Conservation (phyloP, 108 stramenopile genomes). For the Thalassiosira profunda region DNA sequence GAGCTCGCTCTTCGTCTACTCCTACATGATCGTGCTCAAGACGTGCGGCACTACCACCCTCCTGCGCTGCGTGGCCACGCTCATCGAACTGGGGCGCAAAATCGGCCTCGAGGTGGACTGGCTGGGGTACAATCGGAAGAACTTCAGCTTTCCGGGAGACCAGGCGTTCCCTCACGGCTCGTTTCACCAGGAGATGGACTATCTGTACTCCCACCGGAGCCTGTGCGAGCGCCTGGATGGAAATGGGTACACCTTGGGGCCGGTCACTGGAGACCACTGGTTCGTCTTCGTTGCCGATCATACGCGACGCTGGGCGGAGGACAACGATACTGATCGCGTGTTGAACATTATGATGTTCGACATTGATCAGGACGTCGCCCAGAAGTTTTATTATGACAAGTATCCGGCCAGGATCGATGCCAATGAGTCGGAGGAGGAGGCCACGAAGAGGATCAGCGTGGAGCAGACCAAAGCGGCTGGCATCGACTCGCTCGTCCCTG, state of each 20-base stretch:
- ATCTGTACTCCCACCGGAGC: slow-evolving; percentile 88
- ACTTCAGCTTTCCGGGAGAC: slow-evolving; percentile 97
- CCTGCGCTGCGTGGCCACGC: slow-evolving; percentile 92
- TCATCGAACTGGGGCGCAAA: slow-evolving; percentile 90
- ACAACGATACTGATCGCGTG: slow-evolving; percentile 94
- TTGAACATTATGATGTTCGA: slow-evolving; percentile 99
- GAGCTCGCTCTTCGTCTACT: slow-evolving; percentile 98
- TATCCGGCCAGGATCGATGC: slow-evolving; percentile 66
- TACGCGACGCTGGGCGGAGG: slow-evolving; percentile 78
- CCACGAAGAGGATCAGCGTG: slow-evolving; percentile 74
- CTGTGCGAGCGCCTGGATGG: slow-evolving; percentile 94
- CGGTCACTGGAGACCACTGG: slow-evolving; percentile 99
- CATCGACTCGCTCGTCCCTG: slow-evolving; percentile 93
- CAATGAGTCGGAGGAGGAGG: slow-evolving; percentile 82
- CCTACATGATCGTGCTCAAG: slow-evolving; percentile 98
- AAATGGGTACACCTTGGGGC: slow-evolving; percentile 98
- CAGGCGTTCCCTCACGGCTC: slow-evolving; percentile 93
- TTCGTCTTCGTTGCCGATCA: slow-evolving; percentile 99
- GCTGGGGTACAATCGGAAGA: slow-evolving; percentile 99
- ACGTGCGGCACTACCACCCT: slow-evolving; percentile 99
- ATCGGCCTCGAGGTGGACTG: slow-evolving; percentile 97
- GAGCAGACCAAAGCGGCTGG: slow-evolving; percentile 85
- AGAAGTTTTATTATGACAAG: slow-evolving; percentile 86
- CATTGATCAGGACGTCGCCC: slow-evolving; percentile 91
- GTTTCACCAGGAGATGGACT: slow-evolving; percentile 94